These are phyloP conservation scores for Penicillium sp. DNA, from an alignment of 2,329 filamentous ascomycete genomes.

Conservation along the genomic window DNA sequence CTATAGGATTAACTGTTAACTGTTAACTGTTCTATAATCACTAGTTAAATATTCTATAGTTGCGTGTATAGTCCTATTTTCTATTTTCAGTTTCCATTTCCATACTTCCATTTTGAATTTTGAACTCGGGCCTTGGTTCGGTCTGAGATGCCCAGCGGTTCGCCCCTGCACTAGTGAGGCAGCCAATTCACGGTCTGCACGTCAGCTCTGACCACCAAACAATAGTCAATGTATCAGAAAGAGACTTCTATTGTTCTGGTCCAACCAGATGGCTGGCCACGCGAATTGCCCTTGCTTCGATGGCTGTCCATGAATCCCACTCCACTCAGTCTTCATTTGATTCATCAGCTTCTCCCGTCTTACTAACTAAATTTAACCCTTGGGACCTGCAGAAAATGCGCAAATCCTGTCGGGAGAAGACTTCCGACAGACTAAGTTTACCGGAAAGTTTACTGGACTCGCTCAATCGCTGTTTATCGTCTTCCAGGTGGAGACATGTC, in stretches of 20 bases:
- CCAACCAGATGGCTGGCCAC: slow-evolving; percentile 5
- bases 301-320: slow-evolving; percentile 7
- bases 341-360: slow-evolving; percentile 6
- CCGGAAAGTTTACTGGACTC: too few relatives aligned
- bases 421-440: neutral
- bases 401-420: neutral
- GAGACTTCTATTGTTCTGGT: neutral
- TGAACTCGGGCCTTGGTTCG: neutral
- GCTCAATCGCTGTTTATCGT: too few relatives aligned
- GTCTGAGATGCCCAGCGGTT: neutral
- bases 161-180: neutral
- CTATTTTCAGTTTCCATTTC: neutral
- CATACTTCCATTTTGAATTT: neutral
- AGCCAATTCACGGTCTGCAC: neutral
- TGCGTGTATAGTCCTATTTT: neutral
- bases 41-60: neutral
- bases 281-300: slow-evolving; percentile 17
- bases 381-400: neutral
- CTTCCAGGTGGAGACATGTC: neutral
- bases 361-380: neutral
- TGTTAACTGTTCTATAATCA: too few relatives aligned
- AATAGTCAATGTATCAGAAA: neutral
- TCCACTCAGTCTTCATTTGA: slow-evolving; percentile 11
- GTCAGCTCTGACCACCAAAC: neutral
- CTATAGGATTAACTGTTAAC: neutral